phyloP scores from a whole-genome alignment of 805 yeast genomes.

The Schizosaccharomyces osmophilus region DNA sequence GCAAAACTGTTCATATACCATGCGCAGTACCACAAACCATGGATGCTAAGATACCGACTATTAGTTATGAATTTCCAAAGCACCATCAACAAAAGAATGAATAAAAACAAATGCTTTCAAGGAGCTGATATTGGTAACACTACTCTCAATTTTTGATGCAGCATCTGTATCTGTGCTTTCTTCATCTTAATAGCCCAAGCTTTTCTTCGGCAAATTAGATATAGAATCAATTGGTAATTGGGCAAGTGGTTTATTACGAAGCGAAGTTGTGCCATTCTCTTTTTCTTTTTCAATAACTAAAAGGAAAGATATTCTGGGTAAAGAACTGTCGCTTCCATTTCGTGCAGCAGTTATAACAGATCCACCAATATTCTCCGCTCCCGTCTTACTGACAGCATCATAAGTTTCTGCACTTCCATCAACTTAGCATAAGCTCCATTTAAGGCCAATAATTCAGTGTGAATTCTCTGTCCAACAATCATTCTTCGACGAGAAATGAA shows the following conservation, averaged over 20 bases:
- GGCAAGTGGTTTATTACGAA: too few relatives aligned
- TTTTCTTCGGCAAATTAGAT: too few relatives aligned
- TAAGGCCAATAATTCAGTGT: slow-evolving; percentile 12
- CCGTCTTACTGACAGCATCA: slow-evolving; percentile 6
- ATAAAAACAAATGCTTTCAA: not conserved
- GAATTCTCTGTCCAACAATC: slow-evolving; percentile 20
- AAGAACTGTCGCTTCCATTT: too few relatives aligned
- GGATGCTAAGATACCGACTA: slow-evolving; percentile 6
- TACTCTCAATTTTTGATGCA: not conserved
- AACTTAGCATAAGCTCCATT: slow-evolving; percentile 10
- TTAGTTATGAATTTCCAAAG: slow-evolving; percentile 6
- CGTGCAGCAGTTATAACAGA: too few relatives aligned
- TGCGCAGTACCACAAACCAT: slow-evolving; percentile 10
- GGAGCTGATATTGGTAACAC: not conserved
- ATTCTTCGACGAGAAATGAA: slow-evolving; percentile 12
- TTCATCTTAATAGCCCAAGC: too few relatives aligned
- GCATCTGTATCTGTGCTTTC: not conserved
- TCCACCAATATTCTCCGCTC: not conserved
- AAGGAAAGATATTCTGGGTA: too few relatives aligned
- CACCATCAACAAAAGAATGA: not conserved
- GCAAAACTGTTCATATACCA: slow-evolving; percentile 14
- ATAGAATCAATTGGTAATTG: too few relatives aligned
- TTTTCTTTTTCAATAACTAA: too few relatives aligned
- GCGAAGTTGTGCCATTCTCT: too few relatives aligned
- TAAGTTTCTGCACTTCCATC: slow-evolving; percentile 12